Percentiles rank a stretch among this genome's conserved stretches.
phyloP scores from a whole-genome alignment of 2,329 filamentous ascomycete species.

The Chaetomiaceae sp. region DNA sequence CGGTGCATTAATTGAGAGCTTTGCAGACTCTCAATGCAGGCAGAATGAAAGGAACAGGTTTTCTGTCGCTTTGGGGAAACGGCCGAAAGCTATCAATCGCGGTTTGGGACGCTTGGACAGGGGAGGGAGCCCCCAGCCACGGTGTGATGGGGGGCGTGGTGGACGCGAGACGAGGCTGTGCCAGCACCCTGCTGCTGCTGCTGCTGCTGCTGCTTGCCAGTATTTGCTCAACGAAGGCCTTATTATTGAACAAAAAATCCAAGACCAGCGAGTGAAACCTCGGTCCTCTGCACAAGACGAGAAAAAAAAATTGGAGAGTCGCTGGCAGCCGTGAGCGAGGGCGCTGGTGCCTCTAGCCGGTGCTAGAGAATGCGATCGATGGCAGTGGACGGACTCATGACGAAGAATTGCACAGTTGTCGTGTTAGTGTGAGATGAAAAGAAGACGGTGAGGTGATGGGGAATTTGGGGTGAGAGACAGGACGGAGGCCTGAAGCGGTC shows the following conservation, averaged over 20 bases:
- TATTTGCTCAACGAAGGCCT: slow-evolving; percentile 7
- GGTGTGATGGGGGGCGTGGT: background rate
- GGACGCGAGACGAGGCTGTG: slow-evolving; percentile 14
- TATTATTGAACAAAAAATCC: background rate
- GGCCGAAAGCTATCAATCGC: slow-evolving; percentile 9
- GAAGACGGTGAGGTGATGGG: background rate
- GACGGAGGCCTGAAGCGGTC: background rate
- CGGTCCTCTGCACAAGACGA: background rate
- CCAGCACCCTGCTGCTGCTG: slow-evolving; percentile 4
- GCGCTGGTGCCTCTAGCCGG: slow-evolving; percentile 8
- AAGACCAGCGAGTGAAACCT: background rate
- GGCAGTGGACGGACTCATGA: background rate
- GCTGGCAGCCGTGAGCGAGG: background rate
- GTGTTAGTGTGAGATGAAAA: background rate
- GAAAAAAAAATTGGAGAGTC: background rate
- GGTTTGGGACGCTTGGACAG: background rate
- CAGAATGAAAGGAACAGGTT: background rate
- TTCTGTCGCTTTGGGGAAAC: slow-evolving; percentile 1
- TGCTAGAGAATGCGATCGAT: background rate
- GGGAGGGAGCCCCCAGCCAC: slow-evolving; percentile 14
- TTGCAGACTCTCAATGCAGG: slow-evolving; percentile 1
- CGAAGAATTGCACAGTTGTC: background rate
- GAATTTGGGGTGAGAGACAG: background rate
- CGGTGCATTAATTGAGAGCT: slow-evolving; percentile 11
- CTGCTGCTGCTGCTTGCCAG: background rate